phyloP scores from a whole-genome alignment of 495 filamentous ascomycete genomes.

The Amniculicola lignicola region DNA sequence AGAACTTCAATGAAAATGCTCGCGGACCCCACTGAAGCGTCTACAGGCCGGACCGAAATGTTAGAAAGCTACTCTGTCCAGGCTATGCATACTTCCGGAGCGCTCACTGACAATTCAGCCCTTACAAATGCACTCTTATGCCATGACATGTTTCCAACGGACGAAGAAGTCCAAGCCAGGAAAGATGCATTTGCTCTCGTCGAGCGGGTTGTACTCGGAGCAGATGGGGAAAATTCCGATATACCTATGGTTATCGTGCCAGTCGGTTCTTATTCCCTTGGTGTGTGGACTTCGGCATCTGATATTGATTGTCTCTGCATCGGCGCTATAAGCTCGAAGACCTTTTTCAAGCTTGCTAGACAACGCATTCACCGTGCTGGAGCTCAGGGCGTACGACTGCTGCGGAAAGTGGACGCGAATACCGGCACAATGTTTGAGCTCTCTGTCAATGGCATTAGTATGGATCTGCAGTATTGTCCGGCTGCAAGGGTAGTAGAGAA shows the following conservation, averaged over 20 bases:
- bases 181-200: slow-evolving; percentile 47
- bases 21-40: neutral
- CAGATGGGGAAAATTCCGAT: slow-evolving; percentile 19
- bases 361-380: slow-evolving; percentile 48
- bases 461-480: slow-evolving; percentile 61
- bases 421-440: slow-evolving; percentile 57
- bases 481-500: slow-evolving; percentile 47
- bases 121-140: slow-evolving; percentile 2
- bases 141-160: slow-evolving; percentile 43
- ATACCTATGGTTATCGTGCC: slow-evolving; percentile 50
- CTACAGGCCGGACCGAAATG: neutral
- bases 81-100: neutral
- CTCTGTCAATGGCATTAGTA: slow-evolving; percentile 47
- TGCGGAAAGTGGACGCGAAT: slow-evolving; percentile 52
- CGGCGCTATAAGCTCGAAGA: slow-evolving; percentile 52
- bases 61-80: neutral
- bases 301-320: slow-evolving; percentile 60
- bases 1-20: slow-evolving; percentile 43
- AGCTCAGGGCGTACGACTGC: slow-evolving; percentile 45
- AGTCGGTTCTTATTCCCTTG: slow-evolving; percentile 60
- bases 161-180: slow-evolving; percentile 43
- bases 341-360: slow-evolving; percentile 54
- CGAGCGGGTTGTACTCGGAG: slow-evolving; percentile 40
- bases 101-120: neutral
- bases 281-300: slow-evolving; percentile 53